These are phyloP conservation scores for Arbutus unedo DNA, from an alignment of 148 eudicot genomes.

Conservation along the genomic window DNA sequence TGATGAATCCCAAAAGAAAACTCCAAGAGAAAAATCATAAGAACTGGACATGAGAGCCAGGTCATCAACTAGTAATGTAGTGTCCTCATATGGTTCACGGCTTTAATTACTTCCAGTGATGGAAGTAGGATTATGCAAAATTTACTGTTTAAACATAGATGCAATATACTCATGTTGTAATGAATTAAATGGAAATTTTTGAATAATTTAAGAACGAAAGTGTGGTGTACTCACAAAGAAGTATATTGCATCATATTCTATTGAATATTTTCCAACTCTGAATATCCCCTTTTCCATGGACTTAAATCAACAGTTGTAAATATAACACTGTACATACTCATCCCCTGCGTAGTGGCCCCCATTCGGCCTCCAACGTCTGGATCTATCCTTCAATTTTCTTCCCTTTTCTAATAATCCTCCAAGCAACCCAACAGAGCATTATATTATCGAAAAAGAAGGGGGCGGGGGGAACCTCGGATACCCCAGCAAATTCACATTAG, in stretches of 20 bases:
- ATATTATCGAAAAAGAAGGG: neutral
- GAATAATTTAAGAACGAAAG: no score
- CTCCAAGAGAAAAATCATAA: neutral
- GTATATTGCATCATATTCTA: no score
- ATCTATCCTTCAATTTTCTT: neutral
- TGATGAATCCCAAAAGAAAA: neutral
- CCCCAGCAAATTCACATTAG: neutral
- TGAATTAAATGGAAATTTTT: neutral
- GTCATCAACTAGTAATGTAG: neutral
- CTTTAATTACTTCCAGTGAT: neutral
- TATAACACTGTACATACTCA: neutral
- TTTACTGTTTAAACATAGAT: neutral
- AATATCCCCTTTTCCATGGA: neutral
- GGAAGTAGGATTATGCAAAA: neutral
- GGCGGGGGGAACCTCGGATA: neutral
- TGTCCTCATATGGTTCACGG: neutral
- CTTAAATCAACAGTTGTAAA: neutral
- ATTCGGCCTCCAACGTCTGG: neutral
- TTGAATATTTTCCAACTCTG: no score
- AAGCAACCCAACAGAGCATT: neutral
- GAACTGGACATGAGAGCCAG: neutral
- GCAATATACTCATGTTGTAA: neutral
- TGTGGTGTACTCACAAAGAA: no score
- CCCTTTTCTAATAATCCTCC: neutral
- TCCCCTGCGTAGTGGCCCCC: neutral